Evolutionary conservation across 140 eudicot species (phyloP).

Genomic region (Anethum foeniculum): DNA sequence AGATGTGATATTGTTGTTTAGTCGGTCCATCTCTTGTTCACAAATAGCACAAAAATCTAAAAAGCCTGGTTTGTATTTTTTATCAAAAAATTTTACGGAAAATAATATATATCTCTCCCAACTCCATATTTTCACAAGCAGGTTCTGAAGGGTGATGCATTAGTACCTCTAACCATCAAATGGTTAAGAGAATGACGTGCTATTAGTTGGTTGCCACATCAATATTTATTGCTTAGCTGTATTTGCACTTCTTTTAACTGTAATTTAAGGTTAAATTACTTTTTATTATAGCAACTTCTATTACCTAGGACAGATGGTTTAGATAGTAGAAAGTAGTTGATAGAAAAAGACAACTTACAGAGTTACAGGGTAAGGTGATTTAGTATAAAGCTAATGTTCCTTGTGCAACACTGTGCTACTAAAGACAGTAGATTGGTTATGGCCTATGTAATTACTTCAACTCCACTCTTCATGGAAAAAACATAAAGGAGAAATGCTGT

Average conservation of each 20-base stretch:
- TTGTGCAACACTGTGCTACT: background rate
- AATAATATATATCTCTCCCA: background rate
- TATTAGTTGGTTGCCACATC: background rate
- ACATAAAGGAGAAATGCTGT: background rate
- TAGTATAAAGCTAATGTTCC: background rate
- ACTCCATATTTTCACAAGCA: background rate
- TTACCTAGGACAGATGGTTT: background rate
- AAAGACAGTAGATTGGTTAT: background rate
- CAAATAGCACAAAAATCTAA: background rate
- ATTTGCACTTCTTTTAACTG: background rate
- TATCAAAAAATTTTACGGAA: no score
- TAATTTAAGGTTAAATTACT: constrained; percentile 1
- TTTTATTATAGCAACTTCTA: background rate
- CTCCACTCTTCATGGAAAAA: constrained; percentile 3
- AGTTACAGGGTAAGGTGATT: constrained; percentile 4
- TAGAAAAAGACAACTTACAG: background rate
- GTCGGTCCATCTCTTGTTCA: background rate
- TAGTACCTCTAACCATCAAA: background rate
- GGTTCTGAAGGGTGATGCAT: background rate
- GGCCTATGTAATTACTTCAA: background rate
- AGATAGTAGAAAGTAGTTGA: background rate
- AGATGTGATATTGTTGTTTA: background rate
- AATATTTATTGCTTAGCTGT: background rate
- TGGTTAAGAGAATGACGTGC: background rate
- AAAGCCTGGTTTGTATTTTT: background rate